phyloP scores from a whole-genome alignment of 2,329 filamentous ascomycete species.

The Trichocomaceae sp. region DNA sequence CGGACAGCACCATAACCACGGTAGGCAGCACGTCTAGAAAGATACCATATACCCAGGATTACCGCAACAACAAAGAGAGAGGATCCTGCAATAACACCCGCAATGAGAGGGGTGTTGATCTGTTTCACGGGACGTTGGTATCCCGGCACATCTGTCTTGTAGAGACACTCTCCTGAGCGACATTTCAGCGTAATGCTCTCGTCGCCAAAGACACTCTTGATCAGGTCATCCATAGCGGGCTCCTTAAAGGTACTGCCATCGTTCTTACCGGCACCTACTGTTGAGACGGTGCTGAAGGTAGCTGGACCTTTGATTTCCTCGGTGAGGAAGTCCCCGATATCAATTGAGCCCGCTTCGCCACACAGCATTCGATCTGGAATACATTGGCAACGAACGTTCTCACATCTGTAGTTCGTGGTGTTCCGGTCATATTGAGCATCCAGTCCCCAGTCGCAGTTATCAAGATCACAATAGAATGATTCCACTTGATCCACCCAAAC shows the following conservation, averaged over 20 bases:
- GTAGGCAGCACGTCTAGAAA: slow-evolving; percentile 64
- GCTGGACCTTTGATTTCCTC: slow-evolving; percentile 82
- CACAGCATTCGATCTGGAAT: slow-evolving; percentile 90
- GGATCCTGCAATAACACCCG: slow-evolving; percentile 79
- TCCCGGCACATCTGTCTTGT: slow-evolving; percentile 86
- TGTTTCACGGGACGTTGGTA: slow-evolving; percentile 82
- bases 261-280: slow-evolving; percentile 51
- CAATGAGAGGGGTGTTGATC: slow-evolving; percentile 95
- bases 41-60: slow-evolving; percentile 77
- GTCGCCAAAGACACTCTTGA: slow-evolving; percentile 83
- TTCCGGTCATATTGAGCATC: slow-evolving; percentile 66
- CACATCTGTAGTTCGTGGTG: slow-evolving; percentile 75
- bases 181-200: slow-evolving; percentile 79
- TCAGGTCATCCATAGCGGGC: slow-evolving; percentile 85
- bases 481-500: slow-evolving; percentile 93
- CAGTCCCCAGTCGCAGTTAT: slow-evolving; percentile 68
- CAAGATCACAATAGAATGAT: slow-evolving; percentile 91
- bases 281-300: slow-evolving; percentile 64
- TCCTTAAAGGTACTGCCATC: slow-evolving; percentile 81
- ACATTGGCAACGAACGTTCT: slow-evolving; percentile 78
- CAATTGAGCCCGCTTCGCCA: slow-evolving; percentile 82
- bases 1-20: slow-evolving; percentile 64
- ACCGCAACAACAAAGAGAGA: slow-evolving; percentile 83
- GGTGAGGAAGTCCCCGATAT: slow-evolving; percentile 81
- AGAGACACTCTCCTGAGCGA: slow-evolving; percentile 82